phyloP scores from a whole-genome alignment of 805 yeast genomes.

The Yamadazyma olivae region DNA sequence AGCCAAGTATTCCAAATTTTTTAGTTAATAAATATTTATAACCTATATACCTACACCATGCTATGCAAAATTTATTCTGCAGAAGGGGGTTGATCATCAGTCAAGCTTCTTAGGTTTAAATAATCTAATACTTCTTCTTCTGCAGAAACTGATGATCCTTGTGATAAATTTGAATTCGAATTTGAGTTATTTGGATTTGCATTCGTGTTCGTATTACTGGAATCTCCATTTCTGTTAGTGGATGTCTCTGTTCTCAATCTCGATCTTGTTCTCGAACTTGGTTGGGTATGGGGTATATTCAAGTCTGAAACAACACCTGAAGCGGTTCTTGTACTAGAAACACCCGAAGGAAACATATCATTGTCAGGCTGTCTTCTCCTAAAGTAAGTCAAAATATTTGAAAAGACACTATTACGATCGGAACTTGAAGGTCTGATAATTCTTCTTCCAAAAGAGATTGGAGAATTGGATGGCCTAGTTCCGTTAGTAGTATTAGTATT shows the following conservation, averaged over 20 bases:
- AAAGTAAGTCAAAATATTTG: slow-evolving; percentile 19
- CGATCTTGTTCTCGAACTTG: not conserved
- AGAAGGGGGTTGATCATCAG: not conserved
- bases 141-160: no score
- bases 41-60: no score
- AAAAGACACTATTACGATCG: slow-evolving; percentile 7
- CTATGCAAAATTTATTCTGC: no score
- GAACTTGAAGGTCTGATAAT: not conserved
- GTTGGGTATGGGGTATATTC: not conserved
- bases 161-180: no score
- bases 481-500: not conserved
- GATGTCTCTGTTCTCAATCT: no score
- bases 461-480: not conserved
- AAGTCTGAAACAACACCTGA: slow-evolving; percentile 34
- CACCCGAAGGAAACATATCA: slow-evolving; percentile 43
- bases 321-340: slow-evolving; percentile 45
- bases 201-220: not conserved
- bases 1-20: slow-evolving; percentile 62
- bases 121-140: slow-evolving; percentile 24
- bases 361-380: slow-evolving; percentile 13
- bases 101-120: slow-evolving; percentile 24
- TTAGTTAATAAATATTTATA: slow-evolving; percentile 26
- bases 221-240: not conserved
- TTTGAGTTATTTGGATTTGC: no score
- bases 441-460: slow-evolving; percentile 1